A percentile compares a stretch with the other conserved stretches of the same genome.
phyloP scores from a whole-genome alignment of 306 rosid genomes.

The Malus sylvestris region DNA sequence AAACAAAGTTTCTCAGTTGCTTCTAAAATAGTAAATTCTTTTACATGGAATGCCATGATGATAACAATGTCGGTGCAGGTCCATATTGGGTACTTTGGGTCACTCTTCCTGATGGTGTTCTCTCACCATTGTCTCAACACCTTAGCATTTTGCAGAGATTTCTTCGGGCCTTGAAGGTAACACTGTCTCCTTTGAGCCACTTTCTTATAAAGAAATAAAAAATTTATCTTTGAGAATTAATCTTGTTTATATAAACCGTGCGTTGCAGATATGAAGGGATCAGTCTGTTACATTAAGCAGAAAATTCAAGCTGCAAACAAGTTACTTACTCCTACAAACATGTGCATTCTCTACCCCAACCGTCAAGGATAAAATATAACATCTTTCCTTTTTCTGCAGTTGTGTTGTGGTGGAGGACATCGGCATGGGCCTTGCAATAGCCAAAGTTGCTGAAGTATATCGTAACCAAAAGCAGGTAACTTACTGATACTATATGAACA shows the following conservation, averaged over 20 bases:
- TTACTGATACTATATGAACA: background rate
- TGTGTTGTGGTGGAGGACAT: slow-evolving; percentile 77
- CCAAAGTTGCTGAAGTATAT: slow-evolving; percentile 87
- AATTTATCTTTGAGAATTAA: background rate
- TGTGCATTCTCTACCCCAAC: background rate
- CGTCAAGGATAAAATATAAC: background rate
- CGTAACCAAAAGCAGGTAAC: slow-evolving; percentile 61
- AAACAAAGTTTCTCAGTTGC: background rate
- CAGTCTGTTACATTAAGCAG: background rate
- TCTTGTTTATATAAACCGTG: background rate
- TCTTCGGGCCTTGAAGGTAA: background rate
- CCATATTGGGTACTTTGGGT: background rate
- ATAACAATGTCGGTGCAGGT: background rate
- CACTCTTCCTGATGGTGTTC: no score
- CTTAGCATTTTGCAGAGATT: background rate
- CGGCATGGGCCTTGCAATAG: slow-evolving; percentile 92
- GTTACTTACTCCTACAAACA: background rate
- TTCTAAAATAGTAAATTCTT: background rate
- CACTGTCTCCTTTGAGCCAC: background rate
- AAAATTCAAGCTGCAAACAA: background rate
- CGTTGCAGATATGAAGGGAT: background rate
- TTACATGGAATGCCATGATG: background rate
- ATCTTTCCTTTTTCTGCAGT: background rate
- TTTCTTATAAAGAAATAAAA: no score
- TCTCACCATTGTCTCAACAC: background rate